Conservation (phyloP, 2,329 filamentous ascomycete species). For the Colletotrichum gigasporum region DNA sequence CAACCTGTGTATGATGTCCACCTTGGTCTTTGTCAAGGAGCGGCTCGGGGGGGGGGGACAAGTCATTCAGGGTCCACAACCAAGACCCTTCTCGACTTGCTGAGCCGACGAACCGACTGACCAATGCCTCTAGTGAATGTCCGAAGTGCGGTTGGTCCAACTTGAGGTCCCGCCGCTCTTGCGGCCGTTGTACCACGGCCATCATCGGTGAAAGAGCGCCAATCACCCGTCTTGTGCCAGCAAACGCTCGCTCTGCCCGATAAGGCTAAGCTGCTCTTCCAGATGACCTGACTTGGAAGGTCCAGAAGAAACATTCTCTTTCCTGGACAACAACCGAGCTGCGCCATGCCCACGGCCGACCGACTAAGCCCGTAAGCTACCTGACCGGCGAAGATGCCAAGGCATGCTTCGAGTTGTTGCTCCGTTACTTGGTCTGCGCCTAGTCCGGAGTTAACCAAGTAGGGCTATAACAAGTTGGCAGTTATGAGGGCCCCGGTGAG, state of each 20-base stretch:
- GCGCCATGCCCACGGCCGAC: neutral
- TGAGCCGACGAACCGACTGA: too few relatives aligned
- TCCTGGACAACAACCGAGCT: neutral
- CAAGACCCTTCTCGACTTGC: neutral
- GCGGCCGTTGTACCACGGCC: neutral
- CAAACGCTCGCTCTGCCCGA: neutral
- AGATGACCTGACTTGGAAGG: neutral
- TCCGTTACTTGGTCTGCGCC: neutral
- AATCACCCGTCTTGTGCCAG: neutral
- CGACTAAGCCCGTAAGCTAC: conserved; percentile 23
- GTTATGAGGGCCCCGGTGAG: neutral
- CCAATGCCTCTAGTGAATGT: neutral
- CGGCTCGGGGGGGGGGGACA: too few relatives aligned
- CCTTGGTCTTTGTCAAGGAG: too few relatives aligned
- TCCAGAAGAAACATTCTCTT: neutral
- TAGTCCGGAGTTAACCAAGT: neutral
- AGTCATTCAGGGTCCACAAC: neutral
- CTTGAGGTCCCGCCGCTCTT: neutral
- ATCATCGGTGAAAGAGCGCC: neutral
- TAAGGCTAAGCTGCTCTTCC: neutral
- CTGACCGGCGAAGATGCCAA: neutral
- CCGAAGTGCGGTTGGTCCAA: neutral
- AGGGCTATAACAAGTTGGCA: conserved; percentile 1
- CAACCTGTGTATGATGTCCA: too few relatives aligned
- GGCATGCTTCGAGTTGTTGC: neutral